Evolutionary conservation across 1,284 basidiomycete species (phyloP).

Genomic region (Pyrrhoderma lamaoense): DNA sequence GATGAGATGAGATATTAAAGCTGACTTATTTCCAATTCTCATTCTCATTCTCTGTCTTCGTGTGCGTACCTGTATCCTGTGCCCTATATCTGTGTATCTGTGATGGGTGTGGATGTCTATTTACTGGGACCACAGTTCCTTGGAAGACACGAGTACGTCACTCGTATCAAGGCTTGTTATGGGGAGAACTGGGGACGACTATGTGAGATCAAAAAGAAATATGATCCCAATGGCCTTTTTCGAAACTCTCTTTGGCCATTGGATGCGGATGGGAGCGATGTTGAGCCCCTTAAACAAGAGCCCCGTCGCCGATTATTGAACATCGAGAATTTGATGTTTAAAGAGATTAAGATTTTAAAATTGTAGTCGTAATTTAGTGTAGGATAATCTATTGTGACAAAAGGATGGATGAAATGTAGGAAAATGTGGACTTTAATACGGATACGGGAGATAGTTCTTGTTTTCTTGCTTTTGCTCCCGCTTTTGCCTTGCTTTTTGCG

Average conservation of each 20-base stretch:
- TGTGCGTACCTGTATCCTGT: slow-evolving; percentile 19
- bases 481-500: too few species aligned
- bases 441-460: too few species aligned
- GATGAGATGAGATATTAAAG: too few species aligned
- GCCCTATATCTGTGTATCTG: slow-evolving; percentile 12
- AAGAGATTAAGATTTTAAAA: too few species aligned
- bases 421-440: too few species aligned
- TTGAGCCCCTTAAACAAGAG: too few species aligned
- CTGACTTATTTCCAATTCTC: background rate
- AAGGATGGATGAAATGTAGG: too few species aligned
- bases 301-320: too few species aligned
- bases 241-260: slow-evolving; percentile 73
- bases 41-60: slow-evolving; percentile 1
- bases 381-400: too few species aligned
- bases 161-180: slow-evolving; percentile 60
- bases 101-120: slow-evolving; percentile 2
- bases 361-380: too few species aligned
- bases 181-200: slow-evolving; percentile 68
- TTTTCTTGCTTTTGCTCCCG: too few species aligned
- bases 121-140: slow-evolving; percentile 72
- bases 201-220: slow-evolving; percentile 57
- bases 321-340: too few species aligned
- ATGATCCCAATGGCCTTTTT: slow-evolving; percentile 73
- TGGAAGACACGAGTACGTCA: slow-evolving; percentile 57
- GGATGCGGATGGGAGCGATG: slow-evolving; percentile 35